phyloP scores from a whole-genome alignment of 176 grass and related monocot species.

The Oryza coarctata region DNA sequence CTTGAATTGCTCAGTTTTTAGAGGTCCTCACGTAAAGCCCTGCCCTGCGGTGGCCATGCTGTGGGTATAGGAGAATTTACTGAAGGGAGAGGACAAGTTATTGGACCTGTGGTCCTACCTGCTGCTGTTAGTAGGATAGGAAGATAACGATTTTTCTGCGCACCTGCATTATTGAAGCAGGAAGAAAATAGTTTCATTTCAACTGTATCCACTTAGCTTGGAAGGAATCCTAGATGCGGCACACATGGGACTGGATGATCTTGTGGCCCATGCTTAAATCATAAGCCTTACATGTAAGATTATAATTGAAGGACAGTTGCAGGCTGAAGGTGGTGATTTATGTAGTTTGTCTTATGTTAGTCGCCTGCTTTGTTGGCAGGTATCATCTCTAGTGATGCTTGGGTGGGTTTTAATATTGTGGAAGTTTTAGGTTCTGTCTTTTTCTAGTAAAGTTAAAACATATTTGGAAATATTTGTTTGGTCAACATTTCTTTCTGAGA shows the following conservation, averaged over 20 bases:
- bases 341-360: conserved; percentile 13
- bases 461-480: neutral
- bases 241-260: conserved; percentile 30
- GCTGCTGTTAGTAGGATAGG: conserved; percentile 9
- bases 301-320: conserved; percentile 19
- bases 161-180: conserved; percentile 25
- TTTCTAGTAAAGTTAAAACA: neutral
- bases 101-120: conserved; percentile 31
- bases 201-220: neutral
- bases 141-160: conserved; percentile 16
- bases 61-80: conserved; percentile 25
- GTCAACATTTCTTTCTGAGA: neutral
- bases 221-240: conserved; percentile 22
- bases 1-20: conserved; percentile 21
- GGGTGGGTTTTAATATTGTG: neutral
- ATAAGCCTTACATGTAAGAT: conserved; percentile 1
- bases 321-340: conserved; percentile 10
- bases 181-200: conserved; percentile 29
- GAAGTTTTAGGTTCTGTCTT: neutral
- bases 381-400: neutral
- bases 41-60: conserved; percentile 11
- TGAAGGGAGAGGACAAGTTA: neutral
- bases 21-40: conserved; percentile 11
- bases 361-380: neutral
- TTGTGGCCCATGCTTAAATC: neutral